Conservation (phyloP, 768 basidiomycete genomes). For the Collybia nuda region DNA sequence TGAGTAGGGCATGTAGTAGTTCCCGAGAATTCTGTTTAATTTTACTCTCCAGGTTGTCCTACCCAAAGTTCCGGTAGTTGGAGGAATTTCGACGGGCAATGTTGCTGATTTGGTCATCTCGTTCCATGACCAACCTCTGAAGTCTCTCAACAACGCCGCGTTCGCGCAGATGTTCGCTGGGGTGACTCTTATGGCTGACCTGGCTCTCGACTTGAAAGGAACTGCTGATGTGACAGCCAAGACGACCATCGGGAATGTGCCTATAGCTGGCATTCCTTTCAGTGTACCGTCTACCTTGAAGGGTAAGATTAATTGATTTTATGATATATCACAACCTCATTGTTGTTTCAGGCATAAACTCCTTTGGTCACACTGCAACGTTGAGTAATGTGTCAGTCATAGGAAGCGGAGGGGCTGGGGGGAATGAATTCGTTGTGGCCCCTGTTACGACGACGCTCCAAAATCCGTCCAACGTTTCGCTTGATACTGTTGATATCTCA, state of each 20-base stretch:
- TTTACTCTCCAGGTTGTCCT: slow-evolving; percentile 41
- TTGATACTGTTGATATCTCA: slow-evolving; percentile 55
- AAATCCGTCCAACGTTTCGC: slow-evolving; percentile 69
- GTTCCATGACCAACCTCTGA: slow-evolving; percentile 56
- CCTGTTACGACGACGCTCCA: slow-evolving; percentile 58
- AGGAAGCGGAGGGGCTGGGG: slow-evolving; percentile 66
- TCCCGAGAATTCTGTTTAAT: background rate
- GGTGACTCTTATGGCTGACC: slow-evolving; percentile 48
- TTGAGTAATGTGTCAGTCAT: slow-evolving; percentile 58
- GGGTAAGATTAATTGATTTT: slow-evolving; percentile 30
- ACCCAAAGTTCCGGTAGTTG: slow-evolving; percentile 45
- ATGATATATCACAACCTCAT: background rate
- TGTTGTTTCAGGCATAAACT: slow-evolving; percentile 46
- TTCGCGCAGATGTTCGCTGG: slow-evolving; percentile 59
- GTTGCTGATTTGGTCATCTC: slow-evolving; percentile 56
- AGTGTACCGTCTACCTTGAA: slow-evolving; percentile 55
- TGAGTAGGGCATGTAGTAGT: slow-evolving; percentile 21
- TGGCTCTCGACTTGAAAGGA: slow-evolving; percentile 53
- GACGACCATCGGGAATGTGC: slow-evolving; percentile 65
- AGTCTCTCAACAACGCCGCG: slow-evolving; percentile 51
- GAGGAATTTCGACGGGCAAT: slow-evolving; percentile 72
- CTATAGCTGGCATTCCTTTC: slow-evolving; percentile 64
- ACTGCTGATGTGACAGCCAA: slow-evolving; percentile 56
- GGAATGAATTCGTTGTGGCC: slow-evolving; percentile 54
- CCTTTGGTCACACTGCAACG: slow-evolving; percentile 51